Conservation (phyloP, 129 eudicot species). For the Chrysanthemum lavandulifolium region DNA sequence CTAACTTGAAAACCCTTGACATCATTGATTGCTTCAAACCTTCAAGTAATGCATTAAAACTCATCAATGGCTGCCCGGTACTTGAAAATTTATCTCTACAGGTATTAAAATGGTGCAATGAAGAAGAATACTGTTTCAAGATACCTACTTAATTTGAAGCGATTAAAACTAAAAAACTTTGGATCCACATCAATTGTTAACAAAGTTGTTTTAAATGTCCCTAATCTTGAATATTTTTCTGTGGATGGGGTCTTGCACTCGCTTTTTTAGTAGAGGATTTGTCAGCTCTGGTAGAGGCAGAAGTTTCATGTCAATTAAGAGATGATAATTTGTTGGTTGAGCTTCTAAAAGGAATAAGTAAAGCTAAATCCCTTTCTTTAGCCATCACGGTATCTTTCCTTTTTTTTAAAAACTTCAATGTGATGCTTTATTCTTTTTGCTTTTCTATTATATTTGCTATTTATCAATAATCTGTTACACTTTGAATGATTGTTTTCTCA, state of each 20-base stretch:
- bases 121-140: too few species aligned
- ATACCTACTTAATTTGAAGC: too few species aligned
- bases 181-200: too few species aligned
- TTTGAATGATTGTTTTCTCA: not conserved
- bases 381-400: too few species aligned
- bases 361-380: not conserved
- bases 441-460: not conserved
- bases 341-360: not conserved
- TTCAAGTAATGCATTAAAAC: not conserved
- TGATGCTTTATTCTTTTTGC: not conserved
- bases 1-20: not conserved
- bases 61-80: too few species aligned
- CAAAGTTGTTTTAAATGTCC: slow-evolving; percentile 15
- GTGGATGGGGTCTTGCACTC: not conserved
- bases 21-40: not conserved
- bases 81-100: too few species aligned
- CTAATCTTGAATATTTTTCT: slow-evolving; percentile 18
- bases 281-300: not conserved
- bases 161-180: too few species aligned
- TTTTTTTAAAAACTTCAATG: too few species aligned
- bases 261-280: not conserved
- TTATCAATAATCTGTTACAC: not conserved
- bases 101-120: too few species aligned
- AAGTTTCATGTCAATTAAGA: too few species aligned
- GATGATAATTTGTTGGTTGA: not conserved